phyloP scores from a whole-genome alignment of 1,284 basidiomycete species.

The Apiotrichum siamense region DNA sequence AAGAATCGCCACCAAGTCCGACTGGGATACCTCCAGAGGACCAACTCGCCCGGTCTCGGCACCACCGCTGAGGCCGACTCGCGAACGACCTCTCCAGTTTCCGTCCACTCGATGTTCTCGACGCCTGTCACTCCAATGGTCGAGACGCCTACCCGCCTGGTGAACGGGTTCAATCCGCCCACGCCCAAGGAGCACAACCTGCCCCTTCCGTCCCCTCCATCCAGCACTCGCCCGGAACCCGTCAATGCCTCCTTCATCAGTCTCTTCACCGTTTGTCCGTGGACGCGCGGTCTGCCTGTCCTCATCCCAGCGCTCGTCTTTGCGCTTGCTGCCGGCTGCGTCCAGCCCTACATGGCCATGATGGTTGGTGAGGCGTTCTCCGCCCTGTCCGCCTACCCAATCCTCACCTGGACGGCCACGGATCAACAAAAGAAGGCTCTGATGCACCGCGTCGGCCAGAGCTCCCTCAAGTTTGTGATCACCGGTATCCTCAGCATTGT shows the following conservation, averaged over 20 bases:
- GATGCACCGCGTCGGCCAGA: conserved; percentile 56
- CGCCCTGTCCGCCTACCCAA: conserved; percentile 59
- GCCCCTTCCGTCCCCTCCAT: not conserved
- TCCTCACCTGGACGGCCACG: conserved; percentile 32
- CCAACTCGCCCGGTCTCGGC: too few species aligned
- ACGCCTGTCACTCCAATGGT: too few species aligned
- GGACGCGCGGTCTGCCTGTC: conserved; percentile 52
- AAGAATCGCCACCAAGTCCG: too few species aligned
- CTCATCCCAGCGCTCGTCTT: conserved; percentile 68
- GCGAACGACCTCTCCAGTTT: too few species aligned
- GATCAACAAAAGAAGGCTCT: conserved; percentile 54
- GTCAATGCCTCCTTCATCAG: conserved; percentile 55
- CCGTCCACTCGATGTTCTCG: too few species aligned
- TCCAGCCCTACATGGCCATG: conserved; percentile 90
- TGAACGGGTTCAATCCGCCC: not conserved
- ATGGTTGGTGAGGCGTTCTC: conserved; percentile 82
- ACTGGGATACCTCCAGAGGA: too few species aligned
- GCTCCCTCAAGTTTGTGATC: conserved; percentile 62
- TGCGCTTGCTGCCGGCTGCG: conserved; percentile 64
- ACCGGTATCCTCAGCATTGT: conserved; percentile 65
- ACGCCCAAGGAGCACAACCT: not conserved
- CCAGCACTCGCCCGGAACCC: conserved; percentile 23
- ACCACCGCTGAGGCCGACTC: too few species aligned
- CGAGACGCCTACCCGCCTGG: too few species aligned
- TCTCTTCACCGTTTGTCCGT: conserved; percentile 61